These are phyloP conservation scores for Tolypocladium endophyticum DNA, from an alignment of 2,329 filamentous ascomycete genomes.

Conservation along the genomic window DNA sequence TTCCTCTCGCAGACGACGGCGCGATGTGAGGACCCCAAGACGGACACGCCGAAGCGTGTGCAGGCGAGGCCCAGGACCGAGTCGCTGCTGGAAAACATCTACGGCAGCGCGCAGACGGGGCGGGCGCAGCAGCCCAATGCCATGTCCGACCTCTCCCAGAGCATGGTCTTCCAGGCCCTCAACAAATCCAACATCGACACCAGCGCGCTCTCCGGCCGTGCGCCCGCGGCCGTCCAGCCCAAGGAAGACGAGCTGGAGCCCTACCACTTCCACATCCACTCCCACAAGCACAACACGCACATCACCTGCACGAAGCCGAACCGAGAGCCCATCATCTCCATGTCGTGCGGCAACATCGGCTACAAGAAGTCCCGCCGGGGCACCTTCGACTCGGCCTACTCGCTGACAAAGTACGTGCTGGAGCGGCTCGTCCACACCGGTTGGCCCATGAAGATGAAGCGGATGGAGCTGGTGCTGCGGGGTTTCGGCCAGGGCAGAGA, in stretches of 20 bases:
- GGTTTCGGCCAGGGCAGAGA: constrained; percentile 84
- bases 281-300: constrained; percentile 91
- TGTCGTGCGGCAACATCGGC: constrained; percentile 82
- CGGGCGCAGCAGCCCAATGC: constrained; percentile 13
- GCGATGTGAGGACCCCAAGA: constrained; percentile 14
- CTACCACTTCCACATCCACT: constrained; percentile 79
- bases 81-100: constrained; percentile 22
- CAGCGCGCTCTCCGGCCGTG: constrained; percentile 15
- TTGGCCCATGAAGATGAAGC: constrained; percentile 62
- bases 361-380: constrained; percentile 74
- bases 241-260: constrained; percentile 41
- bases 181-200: constrained; percentile 22
- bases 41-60: constrained; percentile 10
- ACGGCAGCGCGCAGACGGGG: constrained; percentile 14
- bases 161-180: constrained; percentile 27
- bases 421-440: constrained; percentile 75
- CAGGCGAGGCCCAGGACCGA: constrained; percentile 15
- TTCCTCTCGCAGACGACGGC: constrained; percentile 29
- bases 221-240: constrained; percentile 9
- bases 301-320: constrained; percentile 81
- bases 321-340: constrained; percentile 65
- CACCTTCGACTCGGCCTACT: constrained; percentile 85
- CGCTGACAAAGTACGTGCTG: constrained; percentile 74
- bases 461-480: constrained; percentile 69
- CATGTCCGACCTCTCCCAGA: constrained; percentile 25